These are phyloP conservation scores for Dioszegia aurantiaca DNA, from an alignment of 768 basidiomycete species.

Conservation along the genomic window DNA sequence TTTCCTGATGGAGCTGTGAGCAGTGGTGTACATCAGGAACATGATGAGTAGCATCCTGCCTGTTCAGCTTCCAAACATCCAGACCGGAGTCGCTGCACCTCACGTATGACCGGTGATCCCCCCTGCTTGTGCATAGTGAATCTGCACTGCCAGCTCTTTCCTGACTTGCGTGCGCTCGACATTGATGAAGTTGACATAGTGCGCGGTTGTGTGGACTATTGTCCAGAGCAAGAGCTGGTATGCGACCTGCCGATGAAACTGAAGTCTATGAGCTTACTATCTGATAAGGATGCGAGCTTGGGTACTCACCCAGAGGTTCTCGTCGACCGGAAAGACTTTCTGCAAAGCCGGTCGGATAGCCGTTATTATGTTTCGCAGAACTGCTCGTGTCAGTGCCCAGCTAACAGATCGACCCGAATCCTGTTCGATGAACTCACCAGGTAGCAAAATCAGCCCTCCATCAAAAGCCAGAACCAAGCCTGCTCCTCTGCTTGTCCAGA, in stretches of 20 bases:
- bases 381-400: constrained; percentile 25
- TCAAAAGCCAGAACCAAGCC: constrained; percentile 85
- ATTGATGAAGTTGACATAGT: constrained; percentile 56
- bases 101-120: constrained; percentile 88
- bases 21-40: constrained; percentile 87
- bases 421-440: constrained; percentile 53
- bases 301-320: constrained; percentile 77
- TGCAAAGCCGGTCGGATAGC: constrained; percentile 72
- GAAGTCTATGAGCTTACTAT: neutral
- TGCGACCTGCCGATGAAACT: constrained; percentile 79
- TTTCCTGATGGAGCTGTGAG: constrained; percentile 78
- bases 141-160: constrained; percentile 68
- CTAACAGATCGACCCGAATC: too few relatives aligned
- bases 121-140: constrained; percentile 83
- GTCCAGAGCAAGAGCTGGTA: constrained; percentile 78
- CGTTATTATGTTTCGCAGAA: constrained; percentile 84
- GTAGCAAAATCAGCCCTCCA: constrained; percentile 79
- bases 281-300: neutral
- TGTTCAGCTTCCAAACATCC: neutral
- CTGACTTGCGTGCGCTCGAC: constrained; percentile 61
- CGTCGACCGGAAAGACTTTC: constrained; percentile 87
- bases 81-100: constrained; percentile 7
- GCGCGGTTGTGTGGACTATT: constrained; percentile 87
- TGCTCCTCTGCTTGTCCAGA: constrained; percentile 87
- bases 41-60: constrained; percentile 78